Base-by-base conservation (phyloP, 225 moss, liverwort and hornwort species). In the Takakia lepidozioides region DNA sequence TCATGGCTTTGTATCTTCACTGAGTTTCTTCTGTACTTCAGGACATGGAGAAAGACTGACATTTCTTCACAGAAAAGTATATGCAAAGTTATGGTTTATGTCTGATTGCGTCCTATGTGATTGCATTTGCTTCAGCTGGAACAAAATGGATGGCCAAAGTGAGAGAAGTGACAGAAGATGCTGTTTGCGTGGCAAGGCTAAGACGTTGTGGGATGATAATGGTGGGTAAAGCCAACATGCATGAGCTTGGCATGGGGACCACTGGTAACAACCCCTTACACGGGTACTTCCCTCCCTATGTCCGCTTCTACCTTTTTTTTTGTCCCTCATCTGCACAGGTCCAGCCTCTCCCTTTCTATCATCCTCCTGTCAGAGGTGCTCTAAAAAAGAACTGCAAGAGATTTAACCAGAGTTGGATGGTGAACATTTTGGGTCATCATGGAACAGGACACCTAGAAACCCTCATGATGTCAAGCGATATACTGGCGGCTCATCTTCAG, bases 401-500 rank as follows among this genome's bases (percentile, higher is more conserved):
- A n/a, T n/a, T n/a, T n/a, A n/a, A n/a, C n/a, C n/a, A n/a, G n/a
- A n/a, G n/a, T n/a, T n/a, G n/a, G n/a, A n/a, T n/a, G n/a, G n/a
- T n/a, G n/a, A n/a, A n/a, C n/a, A n/a, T n/a, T n/a, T n/a, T n/a
- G n/a, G n/a, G n/a, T n/a, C n/a, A n/a, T n/a, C n/a, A n/a, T 68
- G 62, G 44, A 59, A 63, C 83, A 91, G 95, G 54, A 78, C 78
- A 38, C 78, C 87, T 19, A 80, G 91, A 56, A 98, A 91, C 63
- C 95, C 95, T 2, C 81, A 98, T 76, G 81, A 98, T 64, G 53
- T 78, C 19, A 38, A 52, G n/a, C 62, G 83, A 39, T 78, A 83
- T 46, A 87, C 87, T 14, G 95, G 95, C 67, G 95, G 91, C 41
- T 91, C 95, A 48, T 91, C 95, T 14, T 63, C 91, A 53, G 95